Evolutionary conservation across 208 protist species (phyloP).

Genomic region (Leishmania guyanensis): DNA sequence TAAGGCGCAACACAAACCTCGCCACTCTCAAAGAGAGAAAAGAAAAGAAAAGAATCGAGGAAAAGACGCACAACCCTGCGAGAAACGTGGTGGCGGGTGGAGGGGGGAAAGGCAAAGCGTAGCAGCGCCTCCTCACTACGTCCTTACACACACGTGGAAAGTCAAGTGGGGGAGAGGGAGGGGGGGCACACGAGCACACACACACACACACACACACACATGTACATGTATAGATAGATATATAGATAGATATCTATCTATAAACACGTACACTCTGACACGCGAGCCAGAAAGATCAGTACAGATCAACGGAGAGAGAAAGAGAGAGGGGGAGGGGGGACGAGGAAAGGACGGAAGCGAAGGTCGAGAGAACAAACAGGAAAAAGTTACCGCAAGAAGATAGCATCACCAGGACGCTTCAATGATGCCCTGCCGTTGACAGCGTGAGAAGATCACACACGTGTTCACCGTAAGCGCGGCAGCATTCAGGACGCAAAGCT

Average conservation of each 20-base stretch:
- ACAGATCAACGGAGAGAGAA: neutral
- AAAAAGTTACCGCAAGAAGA: neutral
- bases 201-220: neutral
- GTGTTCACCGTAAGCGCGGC: neutral
- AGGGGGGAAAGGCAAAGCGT: neutral
- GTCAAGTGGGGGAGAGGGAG: neutral
- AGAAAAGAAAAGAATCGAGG: conserved; percentile 4
- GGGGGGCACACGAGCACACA: neutral
- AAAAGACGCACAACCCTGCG: neutral
- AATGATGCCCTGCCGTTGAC: neutral
- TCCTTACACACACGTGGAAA: neutral
- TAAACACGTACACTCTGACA: neutral
- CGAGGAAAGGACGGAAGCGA: neutral
- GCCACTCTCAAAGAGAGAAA: neutral
- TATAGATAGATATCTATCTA: conserved; percentile 3
- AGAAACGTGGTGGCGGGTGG: neutral
- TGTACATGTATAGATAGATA: neutral
- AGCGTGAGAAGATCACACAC: neutral
- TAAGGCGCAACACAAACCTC: too few species aligned
- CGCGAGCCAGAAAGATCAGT: conserved; percentile 4
- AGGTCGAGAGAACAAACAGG: neutral
- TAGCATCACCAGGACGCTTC: neutral
- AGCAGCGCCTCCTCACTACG: neutral
- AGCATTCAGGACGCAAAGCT: neutral
- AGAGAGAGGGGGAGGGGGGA: neutral